Percentiles rank a stretch among this genome's conserved stretches.
These are phyloP conservation scores for Lachnellula arida DNA, from an alignment of 2,329 filamentous ascomycete genomes.

Conservation along the genomic window DNA sequence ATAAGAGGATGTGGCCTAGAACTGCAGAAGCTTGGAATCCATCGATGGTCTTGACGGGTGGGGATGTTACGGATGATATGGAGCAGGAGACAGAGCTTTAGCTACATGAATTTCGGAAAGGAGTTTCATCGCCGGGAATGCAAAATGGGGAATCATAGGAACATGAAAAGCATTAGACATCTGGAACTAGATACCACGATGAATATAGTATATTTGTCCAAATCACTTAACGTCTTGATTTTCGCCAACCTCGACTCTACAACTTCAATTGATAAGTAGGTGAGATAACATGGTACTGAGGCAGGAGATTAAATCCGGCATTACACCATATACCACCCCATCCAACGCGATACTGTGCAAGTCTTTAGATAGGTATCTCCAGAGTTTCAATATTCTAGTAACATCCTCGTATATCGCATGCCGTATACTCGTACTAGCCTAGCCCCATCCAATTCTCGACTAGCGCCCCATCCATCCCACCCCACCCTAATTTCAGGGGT, in stretches of 20 bases:
- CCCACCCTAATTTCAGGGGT: neutral
- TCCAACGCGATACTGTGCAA: too few species aligned
- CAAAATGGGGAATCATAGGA: neutral
- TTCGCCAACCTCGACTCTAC: too few species aligned
- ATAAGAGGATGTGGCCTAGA: slow-evolving; percentile 81
- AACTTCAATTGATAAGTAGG: too few species aligned
- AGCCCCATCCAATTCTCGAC: too few species aligned
- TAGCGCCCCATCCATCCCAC: neutral
- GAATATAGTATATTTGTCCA: too few species aligned
- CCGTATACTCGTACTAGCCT: neutral
- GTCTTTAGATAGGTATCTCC: too few species aligned
- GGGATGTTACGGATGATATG: neutral
- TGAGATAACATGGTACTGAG: too few species aligned
- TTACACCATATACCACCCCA: too few species aligned
- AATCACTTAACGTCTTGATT: too few species aligned
- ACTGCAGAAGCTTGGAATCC: slow-evolving; percentile 43
- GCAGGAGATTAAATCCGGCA: too few species aligned
- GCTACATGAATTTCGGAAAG: neutral
- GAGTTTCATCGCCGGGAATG: neutral
- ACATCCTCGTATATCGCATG: too few species aligned
- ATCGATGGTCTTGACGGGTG: slow-evolving; percentile 3
- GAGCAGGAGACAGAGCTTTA: neutral
- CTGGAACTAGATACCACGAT: neutral
- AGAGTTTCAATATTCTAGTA: too few species aligned
- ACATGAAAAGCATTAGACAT: neutral